These are phyloP conservation scores for Penicillium sp. DNA, from an alignment of 2,329 filamentous ascomycete genomes.

Conservation along the genomic window DNA sequence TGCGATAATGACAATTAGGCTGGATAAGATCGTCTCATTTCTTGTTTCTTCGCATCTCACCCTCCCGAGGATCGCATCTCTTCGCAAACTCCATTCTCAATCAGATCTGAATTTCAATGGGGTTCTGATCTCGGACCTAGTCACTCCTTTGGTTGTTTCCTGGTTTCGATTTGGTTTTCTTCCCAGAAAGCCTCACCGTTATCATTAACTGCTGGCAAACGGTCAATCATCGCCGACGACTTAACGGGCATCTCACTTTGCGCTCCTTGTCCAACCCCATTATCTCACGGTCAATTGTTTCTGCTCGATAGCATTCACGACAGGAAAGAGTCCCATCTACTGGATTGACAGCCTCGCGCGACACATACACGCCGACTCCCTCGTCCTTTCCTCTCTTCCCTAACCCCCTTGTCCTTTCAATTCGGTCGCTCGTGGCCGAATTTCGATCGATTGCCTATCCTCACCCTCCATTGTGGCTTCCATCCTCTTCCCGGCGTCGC, in stretches of 20 bases:
- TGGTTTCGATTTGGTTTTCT: conserved; percentile 7
- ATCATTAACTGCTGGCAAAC: background rate
- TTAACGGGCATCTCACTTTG: conserved; percentile 6
- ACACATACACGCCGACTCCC: background rate
- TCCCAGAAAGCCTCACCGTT: conserved; percentile 6
- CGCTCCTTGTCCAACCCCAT: background rate
- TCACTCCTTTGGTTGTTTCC: conserved; percentile 16
- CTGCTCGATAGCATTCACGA: background rate
- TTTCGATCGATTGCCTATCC: conserved; percentile 44
- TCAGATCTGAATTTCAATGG: conserved; percentile 5
- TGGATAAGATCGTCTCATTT: conserved; percentile 28
- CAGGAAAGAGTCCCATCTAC: background rate
- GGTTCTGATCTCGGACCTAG: conserved; percentile 1
- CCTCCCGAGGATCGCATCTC: background rate
- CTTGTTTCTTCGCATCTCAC: conserved; percentile 22
- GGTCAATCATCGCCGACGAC: conserved; percentile 4
- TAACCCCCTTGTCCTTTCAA: conserved; percentile 23
- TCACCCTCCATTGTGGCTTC: conserved; percentile 67
- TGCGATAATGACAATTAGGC: conserved; percentile 29
- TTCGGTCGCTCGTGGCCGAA: conserved; percentile 43
- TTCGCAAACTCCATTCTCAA: background rate
- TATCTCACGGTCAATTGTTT: background rate
- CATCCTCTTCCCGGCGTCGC: conserved; percentile 64
- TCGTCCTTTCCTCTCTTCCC: conserved; percentile 4
- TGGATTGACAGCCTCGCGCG: conserved; percentile 12